These are phyloP conservation scores for Tylopilus sp. DNA, from an alignment of 768 basidiomycete genomes.

Conservation along the genomic window DNA sequence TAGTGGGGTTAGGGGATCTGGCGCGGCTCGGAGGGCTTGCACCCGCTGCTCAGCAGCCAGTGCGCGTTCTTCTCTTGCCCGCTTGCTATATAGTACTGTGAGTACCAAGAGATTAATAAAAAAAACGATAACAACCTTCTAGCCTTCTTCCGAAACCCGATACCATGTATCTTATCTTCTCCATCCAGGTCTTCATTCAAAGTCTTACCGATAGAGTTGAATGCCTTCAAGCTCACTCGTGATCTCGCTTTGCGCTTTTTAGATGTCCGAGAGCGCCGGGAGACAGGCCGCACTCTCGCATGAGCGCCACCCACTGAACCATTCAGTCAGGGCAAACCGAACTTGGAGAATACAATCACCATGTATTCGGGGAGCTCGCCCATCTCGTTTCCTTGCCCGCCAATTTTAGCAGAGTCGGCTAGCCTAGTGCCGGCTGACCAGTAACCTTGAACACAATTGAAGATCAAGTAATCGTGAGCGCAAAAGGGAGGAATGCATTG, in stretches of 20 bases:
- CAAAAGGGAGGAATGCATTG: not conserved
- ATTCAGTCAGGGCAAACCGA: not conserved
- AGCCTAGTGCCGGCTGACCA: conserved; percentile 79
- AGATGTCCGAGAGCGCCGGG: conserved; percentile 43
- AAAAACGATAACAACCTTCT: conserved; percentile 43
- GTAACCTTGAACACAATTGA: conserved; percentile 48
- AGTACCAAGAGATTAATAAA: not conserved
- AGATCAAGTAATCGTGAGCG: conserved; percentile 5
- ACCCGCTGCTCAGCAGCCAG: conserved; percentile 68
- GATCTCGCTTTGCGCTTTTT: conserved; percentile 72
- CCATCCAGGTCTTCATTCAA: conserved; percentile 43
- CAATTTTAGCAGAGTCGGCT: conserved; percentile 55
- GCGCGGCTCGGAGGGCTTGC: conserved; percentile 38
- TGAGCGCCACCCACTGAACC: conserved; percentile 79
- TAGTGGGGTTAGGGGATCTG: conserved; percentile 15
- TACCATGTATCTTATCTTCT: conserved; percentile 42
- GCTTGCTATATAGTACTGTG: conserved; percentile 49
- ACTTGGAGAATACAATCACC: conserved; percentile 36
- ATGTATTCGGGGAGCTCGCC: conserved; percentile 76
- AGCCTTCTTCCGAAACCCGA: conserved; percentile 71
- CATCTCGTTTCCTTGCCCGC: conserved; percentile 46
- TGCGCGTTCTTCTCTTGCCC: conserved; percentile 76
- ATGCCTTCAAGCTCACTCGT: conserved; percentile 60
- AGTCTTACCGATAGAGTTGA: conserved; percentile 52
- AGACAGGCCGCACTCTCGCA: conserved; percentile 52